Evolutionary conservation across 164 flowering plant genomes (phyloP).

Genomic region (Berberis vulgaris): DNA sequence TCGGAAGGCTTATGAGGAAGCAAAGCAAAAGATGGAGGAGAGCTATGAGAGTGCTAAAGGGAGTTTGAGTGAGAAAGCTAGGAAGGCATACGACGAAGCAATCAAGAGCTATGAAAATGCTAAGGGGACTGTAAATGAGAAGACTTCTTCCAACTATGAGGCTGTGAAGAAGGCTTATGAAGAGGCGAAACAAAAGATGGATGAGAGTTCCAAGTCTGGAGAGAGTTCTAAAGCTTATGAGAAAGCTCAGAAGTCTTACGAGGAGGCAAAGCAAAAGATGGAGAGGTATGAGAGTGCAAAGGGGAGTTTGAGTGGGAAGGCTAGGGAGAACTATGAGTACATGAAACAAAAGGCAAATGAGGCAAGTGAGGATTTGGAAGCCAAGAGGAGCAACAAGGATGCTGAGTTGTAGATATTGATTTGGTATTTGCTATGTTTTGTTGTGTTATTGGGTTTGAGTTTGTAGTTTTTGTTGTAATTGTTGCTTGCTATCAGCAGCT

Average conservation of each 20-base stretch:
- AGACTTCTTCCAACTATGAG: background rate
- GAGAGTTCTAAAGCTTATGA: background rate
- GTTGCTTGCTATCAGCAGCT: too few relatives aligned
- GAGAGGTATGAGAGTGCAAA: background rate
- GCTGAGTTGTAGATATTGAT: background rate
- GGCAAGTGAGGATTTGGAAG: background rate
- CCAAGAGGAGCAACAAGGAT: background rate
- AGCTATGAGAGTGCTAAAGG: slow-evolving; percentile 24
- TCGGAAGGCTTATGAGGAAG: background rate
- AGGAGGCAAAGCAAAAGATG: background rate
- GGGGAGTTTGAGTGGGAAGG: background rate
- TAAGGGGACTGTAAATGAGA: background rate
- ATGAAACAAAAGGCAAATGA: background rate
- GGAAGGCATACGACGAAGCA: background rate
- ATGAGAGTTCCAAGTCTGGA: background rate
- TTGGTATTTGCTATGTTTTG: too few relatives aligned
- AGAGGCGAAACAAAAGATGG: too few relatives aligned
- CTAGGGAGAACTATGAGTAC: background rate
- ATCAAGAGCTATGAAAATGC: background rate
- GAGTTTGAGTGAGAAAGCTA: slow-evolving; percentile 21
- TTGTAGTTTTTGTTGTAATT: too few relatives aligned
- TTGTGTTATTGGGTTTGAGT: too few relatives aligned
- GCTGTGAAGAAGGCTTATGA: background rate
- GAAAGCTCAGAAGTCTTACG: background rate
- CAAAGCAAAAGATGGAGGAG: slow-evolving; percentile 26